Evolutionary conservation across 768 basidiomycete genomes (phyloP).

Genomic region (Pleurotus eryngii): DNA sequence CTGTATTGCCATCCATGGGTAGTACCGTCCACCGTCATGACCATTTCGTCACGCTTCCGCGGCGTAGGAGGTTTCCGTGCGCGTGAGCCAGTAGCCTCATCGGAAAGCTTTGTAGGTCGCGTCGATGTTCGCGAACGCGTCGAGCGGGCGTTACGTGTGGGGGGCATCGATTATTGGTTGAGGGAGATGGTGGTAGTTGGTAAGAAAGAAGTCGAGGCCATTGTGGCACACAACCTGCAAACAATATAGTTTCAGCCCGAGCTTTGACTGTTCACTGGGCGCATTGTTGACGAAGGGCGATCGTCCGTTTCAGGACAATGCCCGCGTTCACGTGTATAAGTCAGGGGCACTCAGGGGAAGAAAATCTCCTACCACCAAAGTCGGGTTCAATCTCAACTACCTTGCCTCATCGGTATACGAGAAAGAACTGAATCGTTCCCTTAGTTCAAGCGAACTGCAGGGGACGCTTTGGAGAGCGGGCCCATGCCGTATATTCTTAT

Average conservation of each 20-base stretch:
- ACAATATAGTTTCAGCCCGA: background rate
- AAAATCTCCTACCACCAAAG: no score
- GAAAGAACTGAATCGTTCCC: no score
- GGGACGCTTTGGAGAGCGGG: no score
- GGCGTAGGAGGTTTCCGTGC: background rate
- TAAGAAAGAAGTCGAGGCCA: background rate
- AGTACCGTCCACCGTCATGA: conserved; percentile 7
- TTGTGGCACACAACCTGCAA: background rate
- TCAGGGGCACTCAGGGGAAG: no score
- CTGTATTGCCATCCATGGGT: conserved; percentile 7
- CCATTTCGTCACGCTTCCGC: background rate
- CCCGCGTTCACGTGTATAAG: no score
- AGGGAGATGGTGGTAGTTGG: background rate
- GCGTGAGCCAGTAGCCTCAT: no score
- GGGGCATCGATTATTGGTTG: conserved; percentile 5
- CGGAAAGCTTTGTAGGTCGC: background rate
- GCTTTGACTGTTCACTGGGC: background rate
- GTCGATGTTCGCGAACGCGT: background rate
- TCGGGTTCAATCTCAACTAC: no score
- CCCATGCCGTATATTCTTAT: no score
- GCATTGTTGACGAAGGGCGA: background rate
- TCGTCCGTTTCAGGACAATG: no score
- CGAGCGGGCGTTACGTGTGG: conserved; percentile 7
- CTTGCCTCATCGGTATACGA: no score
- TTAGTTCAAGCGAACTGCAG: no score